Evolutionary conservation across 768 basidiomycete genomes (phyloP), one percentile per base, ranked within the genome.

Genomic region (Hericium coralloides): DNA sequence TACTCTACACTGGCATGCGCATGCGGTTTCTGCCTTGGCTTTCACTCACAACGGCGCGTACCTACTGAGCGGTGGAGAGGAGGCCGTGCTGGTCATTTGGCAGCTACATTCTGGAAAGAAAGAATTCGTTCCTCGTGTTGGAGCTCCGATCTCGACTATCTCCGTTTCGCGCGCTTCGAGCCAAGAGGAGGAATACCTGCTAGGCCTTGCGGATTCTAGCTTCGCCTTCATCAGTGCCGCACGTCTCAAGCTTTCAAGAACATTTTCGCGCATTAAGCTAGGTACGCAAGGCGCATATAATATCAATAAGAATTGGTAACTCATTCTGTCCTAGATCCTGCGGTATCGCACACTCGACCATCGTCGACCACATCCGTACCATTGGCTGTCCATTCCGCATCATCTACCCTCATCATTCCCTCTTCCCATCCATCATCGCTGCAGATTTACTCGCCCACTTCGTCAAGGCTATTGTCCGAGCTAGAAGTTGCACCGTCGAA

Each of bases 11-110:
- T 99, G 97, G 97, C 97, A 99, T 67, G 89, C 95, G 2, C 95
- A 98, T 68, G 82, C 92, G 3, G 90, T 98, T 17, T 84, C 89
- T 3, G 86, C 92, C 1, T 68, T 99, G 25, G 76, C 84, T 0
- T 99, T 98, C 69, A 90, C 93, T 0, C 71, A 85, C 12, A 94
- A 95, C 62, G 97, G 97, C 12, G 87, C 92, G 8, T 95, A 97
- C 68, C 72, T 99, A 17, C 72, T 98, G 50, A 95, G 90, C 59
- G 95, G 93, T 60, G 97, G 97, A 48, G 92, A 97, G 69, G 97
- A 98, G 69, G 81, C 89, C 36, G 95, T 98, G 10, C 71, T 99
- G n/a, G 95, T 98, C 39, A 87, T 95, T 58, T 99, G 97, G 97
- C 92, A 97, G 67, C 69, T 99, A 43, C 86, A 92, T 60, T 83